phyloP scores from a whole-genome alignment of 345 rosid genomes.

The Salix dunnii region DNA sequence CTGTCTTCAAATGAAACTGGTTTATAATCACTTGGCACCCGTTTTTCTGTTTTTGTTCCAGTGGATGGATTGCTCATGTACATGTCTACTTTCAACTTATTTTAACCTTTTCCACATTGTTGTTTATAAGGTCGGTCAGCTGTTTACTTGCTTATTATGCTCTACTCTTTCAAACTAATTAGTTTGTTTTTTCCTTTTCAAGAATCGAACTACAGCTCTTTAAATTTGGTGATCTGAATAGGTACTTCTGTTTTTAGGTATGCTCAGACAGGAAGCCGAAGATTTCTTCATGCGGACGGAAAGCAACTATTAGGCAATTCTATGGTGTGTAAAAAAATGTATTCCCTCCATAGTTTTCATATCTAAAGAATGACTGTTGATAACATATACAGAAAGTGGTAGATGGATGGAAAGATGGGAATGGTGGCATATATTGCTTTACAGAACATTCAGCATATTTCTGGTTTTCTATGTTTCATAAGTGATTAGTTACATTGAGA shows the following conservation, averaged over 20 bases:
- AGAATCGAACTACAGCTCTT: background rate
- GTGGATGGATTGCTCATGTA: constrained; percentile 28
- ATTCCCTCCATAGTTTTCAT: background rate
- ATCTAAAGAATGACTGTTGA: background rate
- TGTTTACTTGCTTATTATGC: background rate
- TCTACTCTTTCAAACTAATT: background rate
- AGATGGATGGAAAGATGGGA: background rate
- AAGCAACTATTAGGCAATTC: constrained; percentile 27
- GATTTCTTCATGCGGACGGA: constrained; percentile 19
- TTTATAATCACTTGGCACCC: constrained; percentile 22
- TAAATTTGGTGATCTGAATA: background rate
- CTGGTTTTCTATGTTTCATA: background rate
- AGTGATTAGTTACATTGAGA: background rate
- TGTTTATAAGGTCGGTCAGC: constrained; percentile 19
- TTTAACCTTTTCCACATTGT: constrained; percentile 21
- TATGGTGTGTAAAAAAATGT: constrained; percentile 15
- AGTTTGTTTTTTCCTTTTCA: background rate
- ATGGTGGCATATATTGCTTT: background rate
- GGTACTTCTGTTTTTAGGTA: constrained; percentile 11
- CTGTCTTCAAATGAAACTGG: constrained; percentile 32
- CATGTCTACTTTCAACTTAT: constrained; percentile 18
- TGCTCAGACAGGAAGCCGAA: constrained; percentile 23
- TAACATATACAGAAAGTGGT: background rate
- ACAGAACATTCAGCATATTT: background rate
- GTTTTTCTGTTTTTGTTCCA: constrained; percentile 22